Base-by-base conservation (phyloP, 2,329 filamentous ascomycete species). In the Aspergillus sp. region DNA sequence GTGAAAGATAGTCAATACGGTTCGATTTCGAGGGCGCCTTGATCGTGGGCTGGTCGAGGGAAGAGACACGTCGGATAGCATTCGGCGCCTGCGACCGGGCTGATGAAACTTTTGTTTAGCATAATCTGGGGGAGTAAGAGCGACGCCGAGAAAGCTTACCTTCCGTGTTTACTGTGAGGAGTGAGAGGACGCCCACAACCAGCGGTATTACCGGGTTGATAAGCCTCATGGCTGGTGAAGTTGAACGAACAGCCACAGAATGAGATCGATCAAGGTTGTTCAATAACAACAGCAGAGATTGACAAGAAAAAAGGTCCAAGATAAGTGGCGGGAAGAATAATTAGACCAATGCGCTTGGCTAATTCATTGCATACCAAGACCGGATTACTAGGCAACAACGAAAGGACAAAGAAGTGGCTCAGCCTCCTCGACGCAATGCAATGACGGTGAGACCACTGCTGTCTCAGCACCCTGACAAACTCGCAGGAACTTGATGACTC, bases 1-100 rank as follows among this genome's bases (percentile, higher is more conserved):
- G 80, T 14, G 92, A 93, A 56, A 90, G 80, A 49, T 92, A 87
- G 70, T 95, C 88, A 47, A 96, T 85, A 58, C 89, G 86, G 71
- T 91, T 31, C 15, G 52, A 47, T 47, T 19, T 86, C 46, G 89
- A 90, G 15, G 88, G 87, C 0, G 92, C 91, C 68, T 91, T 86
- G 63, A 99, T 89, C 59, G 86, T 82, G 33, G 90, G 84, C 70
- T 92, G 84, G 61, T 93, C 87, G 63, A 97, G 77, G 47, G 86
- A 80, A 12, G 87, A 87, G 50, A 97, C 79, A 69, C 89, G 86
- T 65, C 82, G 85, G 61, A 99, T 81, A 33, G 92, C 91, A 68
- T 90, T 90, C 65, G 93, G 85, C 62, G 86, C 83, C 50, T 84
- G 80, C 0, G 91, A 96, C 73, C 90, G 84, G 63, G 87, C 89